Conservation (phyloP, 1,284 basidiomycete species). For the Mycena sp. region DNA sequence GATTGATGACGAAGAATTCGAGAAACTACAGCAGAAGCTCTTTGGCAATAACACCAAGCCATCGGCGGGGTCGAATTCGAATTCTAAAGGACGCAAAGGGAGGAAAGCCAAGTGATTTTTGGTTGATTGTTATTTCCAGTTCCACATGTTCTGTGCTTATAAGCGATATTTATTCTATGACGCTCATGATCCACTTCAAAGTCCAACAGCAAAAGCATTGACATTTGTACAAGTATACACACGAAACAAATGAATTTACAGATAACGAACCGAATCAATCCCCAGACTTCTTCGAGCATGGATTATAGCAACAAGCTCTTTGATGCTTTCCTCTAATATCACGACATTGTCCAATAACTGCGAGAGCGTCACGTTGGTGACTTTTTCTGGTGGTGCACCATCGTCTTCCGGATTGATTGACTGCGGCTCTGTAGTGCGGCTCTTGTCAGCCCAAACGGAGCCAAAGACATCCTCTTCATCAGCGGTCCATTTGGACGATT, state of each 20-base stretch:
- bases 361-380: slow-evolving; percentile 75
- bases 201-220: too few relatives aligned
- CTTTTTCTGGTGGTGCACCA: slow-evolving; percentile 46
- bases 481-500: slow-evolving; percentile 57
- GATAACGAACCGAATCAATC: slow-evolving; percentile 83
- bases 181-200: too few relatives aligned
- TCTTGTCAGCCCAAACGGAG: slow-evolving; percentile 64
- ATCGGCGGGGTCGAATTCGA: slow-evolving; percentile 30
- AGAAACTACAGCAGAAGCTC: slow-evolving; percentile 67
- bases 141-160: not conserved
- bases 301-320: slow-evolving; percentile 91
- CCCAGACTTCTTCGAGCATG: slow-evolving; percentile 88
- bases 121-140: not conserved
- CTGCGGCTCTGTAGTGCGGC: slow-evolving; percentile 19
- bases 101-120: slow-evolving; percentile 24
- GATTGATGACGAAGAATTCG: slow-evolving; percentile 76
- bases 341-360: slow-evolving; percentile 94
- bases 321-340: slow-evolving; percentile 94
- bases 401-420: slow-evolving; percentile 40
- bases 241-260: slow-evolving; percentile 52
- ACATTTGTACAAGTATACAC: slow-evolving; percentile 3
- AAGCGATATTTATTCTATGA: too few relatives aligned
- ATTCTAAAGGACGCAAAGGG: slow-evolving; percentile 46
- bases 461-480: slow-evolving; percentile 77
- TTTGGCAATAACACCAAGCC: slow-evolving; percentile 55